Conservation (phyloP, 306 rosid species). For the Begonia fuchsioides region DNA sequence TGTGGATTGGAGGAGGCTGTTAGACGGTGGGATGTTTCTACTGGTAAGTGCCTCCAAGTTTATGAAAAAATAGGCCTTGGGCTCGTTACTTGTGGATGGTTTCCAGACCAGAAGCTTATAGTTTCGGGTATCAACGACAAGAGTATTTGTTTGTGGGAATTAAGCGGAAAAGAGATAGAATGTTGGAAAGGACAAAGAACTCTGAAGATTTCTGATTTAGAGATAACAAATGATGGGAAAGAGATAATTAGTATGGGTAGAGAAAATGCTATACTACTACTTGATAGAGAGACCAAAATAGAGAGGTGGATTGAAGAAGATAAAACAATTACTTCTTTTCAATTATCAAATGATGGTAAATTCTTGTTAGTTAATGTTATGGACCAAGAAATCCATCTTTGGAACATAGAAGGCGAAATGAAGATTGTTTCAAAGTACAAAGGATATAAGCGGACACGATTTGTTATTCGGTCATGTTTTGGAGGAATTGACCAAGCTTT, state of each 20-base stretch:
- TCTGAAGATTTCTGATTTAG: slow-evolving; percentile 78
- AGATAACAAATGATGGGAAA: slow-evolving; percentile 61
- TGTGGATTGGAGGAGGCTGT: slow-evolving; percentile 92
- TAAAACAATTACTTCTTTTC: slow-evolving; percentile 70
- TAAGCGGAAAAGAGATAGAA: slow-evolving; percentile 88
- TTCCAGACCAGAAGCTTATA: slow-evolving; percentile 71
- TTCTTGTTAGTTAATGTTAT: slow-evolving; percentile 67
- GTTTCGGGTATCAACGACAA: slow-evolving; percentile 73
- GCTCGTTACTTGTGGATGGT: slow-evolving; percentile 85
- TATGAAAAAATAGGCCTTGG: slow-evolving; percentile 68
- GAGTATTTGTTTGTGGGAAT: slow-evolving; percentile 92
- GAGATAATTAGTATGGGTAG: slow-evolving; percentile 67
- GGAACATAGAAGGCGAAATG: slow-evolving; percentile 59
- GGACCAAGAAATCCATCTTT: slow-evolving; percentile 93
- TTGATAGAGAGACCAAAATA: slow-evolving; percentile 60
- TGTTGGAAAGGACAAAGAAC: slow-evolving; percentile 86
- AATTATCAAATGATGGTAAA: slow-evolving; percentile 62
- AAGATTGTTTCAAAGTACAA: slow-evolving; percentile 59
- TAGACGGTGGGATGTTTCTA: slow-evolving; percentile 84
- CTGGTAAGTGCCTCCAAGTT: slow-evolving; percentile 76
- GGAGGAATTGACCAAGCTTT: slow-evolving; percentile 87
- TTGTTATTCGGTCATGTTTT: slow-evolving; percentile 81
- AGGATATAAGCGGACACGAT: slow-evolving; percentile 74
- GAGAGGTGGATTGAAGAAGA: slow-evolving; percentile 73
- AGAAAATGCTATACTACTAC: slow-evolving; percentile 41